These are phyloP conservation scores for Cladorrhinum samala DNA, from an alignment of 495 filamentous ascomycete genomes.

Conservation along the genomic window DNA sequence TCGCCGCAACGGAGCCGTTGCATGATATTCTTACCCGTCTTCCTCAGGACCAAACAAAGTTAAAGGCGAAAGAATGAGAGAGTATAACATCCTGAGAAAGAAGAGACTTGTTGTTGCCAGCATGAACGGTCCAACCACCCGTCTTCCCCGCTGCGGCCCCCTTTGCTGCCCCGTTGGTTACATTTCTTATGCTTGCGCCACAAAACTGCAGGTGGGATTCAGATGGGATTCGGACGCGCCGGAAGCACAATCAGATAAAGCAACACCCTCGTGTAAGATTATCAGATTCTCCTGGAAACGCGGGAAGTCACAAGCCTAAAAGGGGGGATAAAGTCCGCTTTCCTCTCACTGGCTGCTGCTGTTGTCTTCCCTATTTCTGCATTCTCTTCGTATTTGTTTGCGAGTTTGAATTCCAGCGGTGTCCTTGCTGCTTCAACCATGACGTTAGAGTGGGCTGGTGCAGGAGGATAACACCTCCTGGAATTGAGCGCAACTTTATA, in stretches of 20 bases:
- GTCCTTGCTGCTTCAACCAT: background rate
- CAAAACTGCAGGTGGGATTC: background rate
- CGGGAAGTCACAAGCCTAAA: background rate
- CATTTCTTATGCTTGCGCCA: background rate
- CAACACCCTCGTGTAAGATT: background rate
- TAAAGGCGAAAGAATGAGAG: background rate
- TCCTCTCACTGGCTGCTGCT: background rate
- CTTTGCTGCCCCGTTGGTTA: background rate
- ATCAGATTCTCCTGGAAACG: background rate
- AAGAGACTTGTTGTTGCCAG: too few relatives aligned
- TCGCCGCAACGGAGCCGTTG: background rate
- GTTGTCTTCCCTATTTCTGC: background rate
- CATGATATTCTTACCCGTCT: background rate
- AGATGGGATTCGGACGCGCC: background rate
- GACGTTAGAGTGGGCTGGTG: conserved; percentile 2
- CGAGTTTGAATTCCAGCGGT: background rate
- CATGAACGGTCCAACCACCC: background rate
- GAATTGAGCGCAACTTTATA: conserved; percentile 9
- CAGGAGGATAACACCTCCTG: conserved; percentile 7
- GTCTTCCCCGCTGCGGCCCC: background rate
- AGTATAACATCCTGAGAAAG: background rate
- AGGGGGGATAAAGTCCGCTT: background rate
- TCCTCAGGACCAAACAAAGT: background rate
- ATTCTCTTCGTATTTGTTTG: background rate
- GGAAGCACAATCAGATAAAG: background rate